Evolutionary conservation across 371 early-diverging fungal genomes (phyloP).

Genomic region (Mucor indicus): DNA sequence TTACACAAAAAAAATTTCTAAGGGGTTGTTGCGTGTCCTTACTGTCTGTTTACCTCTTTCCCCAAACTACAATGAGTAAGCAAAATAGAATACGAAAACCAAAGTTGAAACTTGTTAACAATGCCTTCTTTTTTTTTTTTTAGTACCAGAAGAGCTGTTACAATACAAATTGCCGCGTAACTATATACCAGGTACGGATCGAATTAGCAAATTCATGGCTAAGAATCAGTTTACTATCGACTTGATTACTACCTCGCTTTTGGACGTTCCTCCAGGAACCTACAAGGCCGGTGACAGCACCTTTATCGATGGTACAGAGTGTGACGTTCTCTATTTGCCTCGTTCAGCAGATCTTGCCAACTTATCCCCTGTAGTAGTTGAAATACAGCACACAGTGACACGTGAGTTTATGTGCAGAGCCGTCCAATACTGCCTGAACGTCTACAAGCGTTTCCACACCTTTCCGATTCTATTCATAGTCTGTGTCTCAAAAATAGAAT

Average conservation of each 20-base stretch:
- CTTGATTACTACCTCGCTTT: conserved; percentile 6
- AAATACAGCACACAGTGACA: conserved; percentile 14
- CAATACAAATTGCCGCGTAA: conserved; percentile 10
- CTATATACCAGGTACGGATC: conserved; percentile 8
- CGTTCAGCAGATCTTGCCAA: conserved; percentile 9
- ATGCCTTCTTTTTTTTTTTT: conserved; percentile 11
- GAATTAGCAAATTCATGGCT: conserved; percentile 10
- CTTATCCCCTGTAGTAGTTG: conserved; percentile 5
- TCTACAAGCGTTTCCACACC: conserved; percentile 11
- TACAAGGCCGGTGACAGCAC: conserved; percentile 7
- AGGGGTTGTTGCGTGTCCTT: background rate
- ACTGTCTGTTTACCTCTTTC: conserved; percentile 10
- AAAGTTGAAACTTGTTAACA: conserved; percentile 11
- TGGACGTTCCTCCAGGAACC: conserved; percentile 3
- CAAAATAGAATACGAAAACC: conserved; percentile 11
- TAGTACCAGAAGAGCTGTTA: conserved; percentile 13
- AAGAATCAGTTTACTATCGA: conserved; percentile 11
- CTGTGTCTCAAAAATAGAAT: conserved; percentile 13
- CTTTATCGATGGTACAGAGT: conserved; percentile 12
- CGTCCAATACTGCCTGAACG: conserved; percentile 13
- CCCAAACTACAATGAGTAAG: conserved; percentile 12
- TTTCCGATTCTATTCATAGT: conserved; percentile 11
- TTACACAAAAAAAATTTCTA: too few relatives aligned
- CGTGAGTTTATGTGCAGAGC: conserved; percentile 14
- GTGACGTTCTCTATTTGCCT: conserved; percentile 13